phyloP scores from a whole-genome alignment of 2,329 filamentous ascomycete genomes.

The Colletotrichum abscissum region DNA sequence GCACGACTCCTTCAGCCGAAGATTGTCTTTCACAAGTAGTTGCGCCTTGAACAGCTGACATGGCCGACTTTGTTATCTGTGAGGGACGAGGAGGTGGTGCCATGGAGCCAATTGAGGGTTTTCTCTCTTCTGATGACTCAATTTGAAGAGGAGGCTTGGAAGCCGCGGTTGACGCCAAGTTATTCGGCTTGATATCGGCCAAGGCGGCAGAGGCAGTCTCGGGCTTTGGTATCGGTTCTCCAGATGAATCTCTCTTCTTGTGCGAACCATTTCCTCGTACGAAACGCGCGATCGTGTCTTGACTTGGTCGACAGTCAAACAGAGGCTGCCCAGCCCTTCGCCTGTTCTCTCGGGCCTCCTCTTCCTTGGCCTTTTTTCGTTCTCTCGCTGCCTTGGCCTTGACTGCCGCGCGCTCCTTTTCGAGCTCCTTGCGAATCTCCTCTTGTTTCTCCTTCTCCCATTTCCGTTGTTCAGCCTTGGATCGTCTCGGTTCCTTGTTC shows the following conservation, averaged over 20 bases:
- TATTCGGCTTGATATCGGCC: slow-evolving; percentile 20
- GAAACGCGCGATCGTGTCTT: slow-evolving; percentile 67
- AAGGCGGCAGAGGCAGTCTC: background rate
- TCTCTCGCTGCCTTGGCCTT: slow-evolving; percentile 63
- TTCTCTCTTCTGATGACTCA: background rate
- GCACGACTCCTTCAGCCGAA: background rate
- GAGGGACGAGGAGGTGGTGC: slow-evolving; percentile 9
- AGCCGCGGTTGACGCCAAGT: background rate
- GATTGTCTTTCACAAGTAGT: background rate
- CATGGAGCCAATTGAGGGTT: background rate
- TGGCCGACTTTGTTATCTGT: background rate
- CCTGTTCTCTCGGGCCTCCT: slow-evolving; percentile 60
- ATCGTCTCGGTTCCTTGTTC: slow-evolving; percentile 52
- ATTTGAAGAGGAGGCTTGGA: background rate
- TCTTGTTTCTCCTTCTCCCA: slow-evolving; percentile 57
- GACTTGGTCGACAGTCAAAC: slow-evolving; percentile 65
- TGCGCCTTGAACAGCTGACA: background rate
- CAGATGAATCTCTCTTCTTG: slow-evolving; percentile 42
- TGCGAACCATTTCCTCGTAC: slow-evolving; percentile 49
- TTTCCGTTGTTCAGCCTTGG: slow-evolving; percentile 55
- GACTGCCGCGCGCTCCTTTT: slow-evolving; percentile 59
- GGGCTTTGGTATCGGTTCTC: slow-evolving; percentile 14
- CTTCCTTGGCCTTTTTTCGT: slow-evolving; percentile 66
- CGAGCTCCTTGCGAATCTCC: slow-evolving; percentile 64
- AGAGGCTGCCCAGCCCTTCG: slow-evolving; percentile 64